Conservation (phyloP, 1,139 yeast genomes). For the Suhomyces chickasaworum region DNA sequence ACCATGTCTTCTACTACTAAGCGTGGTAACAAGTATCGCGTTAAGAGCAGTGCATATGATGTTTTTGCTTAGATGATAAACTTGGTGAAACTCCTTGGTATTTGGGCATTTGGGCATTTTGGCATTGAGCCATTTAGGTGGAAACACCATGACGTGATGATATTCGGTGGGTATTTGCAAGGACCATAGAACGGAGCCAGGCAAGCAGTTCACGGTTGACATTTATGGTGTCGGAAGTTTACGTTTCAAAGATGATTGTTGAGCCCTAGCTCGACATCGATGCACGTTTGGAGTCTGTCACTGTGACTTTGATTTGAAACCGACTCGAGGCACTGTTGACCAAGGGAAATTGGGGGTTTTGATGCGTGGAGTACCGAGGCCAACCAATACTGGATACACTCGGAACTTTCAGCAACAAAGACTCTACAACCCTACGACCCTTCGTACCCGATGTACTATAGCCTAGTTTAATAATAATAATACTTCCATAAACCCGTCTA, state of each 20-base stretch:
- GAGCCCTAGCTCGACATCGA: slow-evolving; percentile 9
- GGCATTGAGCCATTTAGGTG: neutral
- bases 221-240: slow-evolving; percentile 12
- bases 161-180: slow-evolving; percentile 8
- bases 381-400: no score
- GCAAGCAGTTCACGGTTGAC: slow-evolving; percentile 5
- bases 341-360: slow-evolving; percentile 2
- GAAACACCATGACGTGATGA: slow-evolving; percentile 8
- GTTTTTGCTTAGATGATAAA: slow-evolving; percentile 11
- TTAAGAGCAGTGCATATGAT: slow-evolving; percentile 23
- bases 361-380: neutral
- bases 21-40: slow-evolving; percentile 23
- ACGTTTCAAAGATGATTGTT: slow-evolving; percentile 15
- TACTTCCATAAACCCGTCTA: slow-evolving; percentile 2
- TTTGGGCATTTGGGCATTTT: no score
- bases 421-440: slow-evolving; percentile 1
- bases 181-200: neutral
- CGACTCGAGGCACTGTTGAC: slow-evolving; percentile 11
- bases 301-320: slow-evolving; percentile 10
- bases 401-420: neutral
- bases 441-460: slow-evolving; percentile 7
- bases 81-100: no score
- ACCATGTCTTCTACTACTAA: slow-evolving; percentile 8
- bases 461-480: slow-evolving; percentile 4
- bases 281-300: slow-evolving; percentile 9